Conservation (phyloP, 2,329 filamentous ascomycete species). For the Calonectria naviculata region DNA sequence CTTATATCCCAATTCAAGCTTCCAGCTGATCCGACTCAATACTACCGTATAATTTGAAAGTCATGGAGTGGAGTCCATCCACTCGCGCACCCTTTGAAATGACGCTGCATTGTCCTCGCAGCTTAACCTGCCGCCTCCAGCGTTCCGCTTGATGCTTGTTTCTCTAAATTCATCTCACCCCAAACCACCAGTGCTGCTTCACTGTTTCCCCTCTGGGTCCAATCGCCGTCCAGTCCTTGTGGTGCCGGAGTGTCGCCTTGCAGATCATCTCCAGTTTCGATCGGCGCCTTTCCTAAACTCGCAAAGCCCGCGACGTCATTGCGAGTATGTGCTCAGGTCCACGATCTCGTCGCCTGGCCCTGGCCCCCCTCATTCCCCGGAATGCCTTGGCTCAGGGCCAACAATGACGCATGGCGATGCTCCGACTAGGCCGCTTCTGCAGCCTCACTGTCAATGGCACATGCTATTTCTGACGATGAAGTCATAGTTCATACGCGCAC, state of each 20-base stretch:
- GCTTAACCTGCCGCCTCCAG: conserved; percentile 25
- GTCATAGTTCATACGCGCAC: conserved; percentile 30
- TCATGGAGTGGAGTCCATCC: not conserved
- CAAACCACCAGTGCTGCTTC: conserved; percentile 28
- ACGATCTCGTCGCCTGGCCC: conserved; percentile 36
- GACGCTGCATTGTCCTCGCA: not conserved
- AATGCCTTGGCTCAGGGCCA: conserved; percentile 9
- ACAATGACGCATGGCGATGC: conserved; percentile 15
- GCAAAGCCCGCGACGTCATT: conserved; percentile 37
- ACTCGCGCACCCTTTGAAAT: not conserved
- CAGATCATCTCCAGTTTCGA: conserved; percentile 47
- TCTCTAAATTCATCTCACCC: conserved; percentile 17
- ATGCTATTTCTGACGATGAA: conserved; percentile 28
- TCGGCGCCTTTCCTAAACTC: conserved; percentile 43
- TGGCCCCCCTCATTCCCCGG: conserved; percentile 26
- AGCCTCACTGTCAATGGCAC: conserved; percentile 9
- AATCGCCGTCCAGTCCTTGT: conserved; percentile 32
- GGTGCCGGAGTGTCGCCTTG: conserved; percentile 30
- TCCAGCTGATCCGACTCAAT: not conserved
- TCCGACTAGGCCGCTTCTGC: conserved; percentile 10
- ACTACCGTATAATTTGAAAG: not conserved
- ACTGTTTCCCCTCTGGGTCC: conserved; percentile 18
- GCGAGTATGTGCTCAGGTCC: conserved; percentile 26
- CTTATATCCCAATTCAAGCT: not conserved
- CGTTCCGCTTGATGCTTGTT: conserved; percentile 22